Evolutionary conservation across 2,329 filamentous ascomycete genomes (phyloP), one percentile per base, ranked within the genome.

Genomic region (Aureobasidium sp.): DNA sequence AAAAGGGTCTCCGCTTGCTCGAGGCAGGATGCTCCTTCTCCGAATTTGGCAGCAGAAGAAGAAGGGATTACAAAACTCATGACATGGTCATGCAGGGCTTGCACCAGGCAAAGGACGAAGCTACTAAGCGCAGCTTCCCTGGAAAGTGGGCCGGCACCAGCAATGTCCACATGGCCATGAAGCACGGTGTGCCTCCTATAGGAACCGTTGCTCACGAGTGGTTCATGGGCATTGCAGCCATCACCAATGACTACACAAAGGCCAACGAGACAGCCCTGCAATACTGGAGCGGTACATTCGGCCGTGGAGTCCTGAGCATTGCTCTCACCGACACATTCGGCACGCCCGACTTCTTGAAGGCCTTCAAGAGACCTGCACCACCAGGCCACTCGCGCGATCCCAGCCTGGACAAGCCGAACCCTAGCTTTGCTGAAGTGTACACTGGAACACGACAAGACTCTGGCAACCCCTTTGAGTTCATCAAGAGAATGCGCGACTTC

Each of bases 201-300:
- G 94, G 94, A 5, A 99, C 94, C 0, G 87, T 90, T 1, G 94
- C 94, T 0, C 94, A 99, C 71, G 94, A 99, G 77, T 99, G 94
- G 94, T 97, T 97, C 79, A 99, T 99, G 94, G 92, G 91, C 45
- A 93, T 96, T 65, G 94, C 94, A 0, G 92, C 94, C 42, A 91
- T 97, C 68, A 90, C 88, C 5, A 83, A 90, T 65, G 84, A 97
- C 75, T 99, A 99, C 72, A 83, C 85, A 68, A 81, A 83, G 65
- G 92, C 94, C 3, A 96, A 92, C 41, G 91, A 96, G 73, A 82
- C 87, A 66, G 92, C 91, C 0, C 78, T 99, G 67, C 82, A 85
- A 63, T 91, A 95, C 73, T 99, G 94, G 94, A 84, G 96, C 37
- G 86, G 87, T 58, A 96, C 90, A 64, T 99, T 97, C 72, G 94